Base-by-base conservation (phyloP, 805 yeast genomes). In the Wickerhamiella slavikovae region DNA sequence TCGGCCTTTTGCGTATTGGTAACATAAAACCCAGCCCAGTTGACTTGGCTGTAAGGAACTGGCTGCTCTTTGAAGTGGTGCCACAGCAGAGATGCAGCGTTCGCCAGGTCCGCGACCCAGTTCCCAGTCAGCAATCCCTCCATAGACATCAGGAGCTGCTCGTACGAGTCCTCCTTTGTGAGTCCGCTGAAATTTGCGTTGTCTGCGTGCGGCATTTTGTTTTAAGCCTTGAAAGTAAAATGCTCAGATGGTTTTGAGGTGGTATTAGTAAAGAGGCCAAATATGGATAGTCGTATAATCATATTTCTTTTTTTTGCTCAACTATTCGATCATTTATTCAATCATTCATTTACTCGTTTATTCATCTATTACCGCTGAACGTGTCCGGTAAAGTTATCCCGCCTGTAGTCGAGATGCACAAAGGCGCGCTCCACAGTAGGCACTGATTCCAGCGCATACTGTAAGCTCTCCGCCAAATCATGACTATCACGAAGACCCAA, bases 11-110 rank as follows among this genome's bases (percentile, higher is more conserved):
- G 43, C 3, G 56, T 49, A 31, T 66, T 61, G 12, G 59, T 39
- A 2, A 77, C 66, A 43, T 85, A 85, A 48, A 89, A 82, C 0
- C 98, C 98, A 0, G 92, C 68, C 98, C 98, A 85, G 49, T 85
- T 85, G 8, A 83, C 77, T 8, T 57, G 45, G 25, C 29, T 29
- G 25, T 40, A 38, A 1, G 56, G 55, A 10, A 51, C 50, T 3
- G 39, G 39, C 15, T 77, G 47, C 1, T 79, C 63, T 32, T 65
- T 72, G 50, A 79, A 85, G 8, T 78, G 83, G 44, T 80, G 72
- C 93, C 94, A 85, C 29, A 89, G 39, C 34, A 85, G 58, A 4
- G 94, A 76, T 5, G 93, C 63, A 22, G 85, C 74, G 44, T 85
- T 85, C 17, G 95, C 67, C 20, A 82, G 53, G 45, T 89, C 85